Conservation (phyloP, 1,284 basidiomycete genomes). For the Ustilago nuda region DNA sequence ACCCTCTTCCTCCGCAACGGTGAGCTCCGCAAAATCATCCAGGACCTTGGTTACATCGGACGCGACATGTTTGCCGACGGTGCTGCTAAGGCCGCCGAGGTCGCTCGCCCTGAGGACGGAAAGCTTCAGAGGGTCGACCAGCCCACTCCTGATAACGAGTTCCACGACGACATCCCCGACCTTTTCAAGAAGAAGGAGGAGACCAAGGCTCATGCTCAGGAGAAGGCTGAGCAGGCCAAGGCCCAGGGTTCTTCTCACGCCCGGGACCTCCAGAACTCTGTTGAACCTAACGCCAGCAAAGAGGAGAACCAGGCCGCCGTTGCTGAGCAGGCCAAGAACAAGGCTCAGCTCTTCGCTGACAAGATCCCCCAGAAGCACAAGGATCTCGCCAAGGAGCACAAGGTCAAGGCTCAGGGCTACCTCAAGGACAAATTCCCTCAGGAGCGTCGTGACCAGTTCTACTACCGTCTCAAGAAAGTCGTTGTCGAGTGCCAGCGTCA, state of each 20-base stretch:
- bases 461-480: conserved; percentile 85
- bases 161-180: conserved; percentile 71
- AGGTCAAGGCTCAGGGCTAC: conserved; percentile 72
- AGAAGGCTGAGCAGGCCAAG: conserved; percentile 56
- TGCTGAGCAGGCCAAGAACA: conserved; percentile 72
- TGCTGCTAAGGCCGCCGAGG: conserved; percentile 80
- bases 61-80: conserved; percentile 85
- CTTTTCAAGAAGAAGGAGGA: conserved; percentile 69
- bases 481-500: conserved; percentile 93
- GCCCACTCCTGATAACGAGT: conserved; percentile 71
- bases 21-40: conserved; percentile 61
- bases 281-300: conserved; percentile 61
- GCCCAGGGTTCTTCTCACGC: conserved; percentile 44
- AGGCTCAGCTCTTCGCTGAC: conserved; percentile 63
- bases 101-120: conserved; percentile 78
- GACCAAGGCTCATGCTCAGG: conserved; percentile 47
- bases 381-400: conserved; percentile 60
- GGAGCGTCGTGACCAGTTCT: conserved; percentile 84
- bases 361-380: conserved; percentile 67
- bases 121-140: conserved; percentile 78
- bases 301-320: conserved; percentile 68
- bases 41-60: conserved; percentile 63
- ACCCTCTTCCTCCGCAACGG: conserved; percentile 67
- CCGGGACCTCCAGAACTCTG: conserved; percentile 54
- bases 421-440: conserved; percentile 85